Base-by-base conservation (phyloP, 2,329 filamentous ascomycete genomes). In the Emmonsiellopsis sp. region DNA sequence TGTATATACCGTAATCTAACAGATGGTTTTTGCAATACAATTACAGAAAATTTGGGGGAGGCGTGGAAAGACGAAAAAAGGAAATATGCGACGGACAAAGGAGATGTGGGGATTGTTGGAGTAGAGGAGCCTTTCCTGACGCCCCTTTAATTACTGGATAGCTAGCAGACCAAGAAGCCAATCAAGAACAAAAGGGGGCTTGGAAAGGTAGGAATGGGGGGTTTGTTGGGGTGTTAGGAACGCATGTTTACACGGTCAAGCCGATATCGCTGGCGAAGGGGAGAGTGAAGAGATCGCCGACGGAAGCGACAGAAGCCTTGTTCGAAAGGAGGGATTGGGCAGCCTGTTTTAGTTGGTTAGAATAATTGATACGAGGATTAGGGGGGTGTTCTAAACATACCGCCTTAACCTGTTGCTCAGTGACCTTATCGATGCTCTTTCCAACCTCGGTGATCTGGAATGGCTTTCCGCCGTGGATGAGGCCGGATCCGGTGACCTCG, bases 251-350 rank as follows among this genome's bases (percentile, higher is more conserved):
- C 81, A 95, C 89, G 71, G 85, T 88, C 69, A 98, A 82, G 64
- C 92, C 94, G 71, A 98, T 79, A 69, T 98, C 93, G 75, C 91
- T 88, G 61, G 90, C 93, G 69, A 86, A 98, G 54, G 93, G 93
- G 68, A 98, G 83, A 65, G 86, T 81, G 73, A 88, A 86, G 64
- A 98, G 81, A 71, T 98, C 93, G 71, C 93, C 93, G 58, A 97
- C 90, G 55, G 88, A 80, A 58, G 89, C 86, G 58, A 96, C 87
- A 52, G 88, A 86, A 50, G 92, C 91, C 81, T 91, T 97, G 73
- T 83, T 84, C 61, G 91, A 86, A 60, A 97, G 78, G 63, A 96
- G 80, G 68, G 85, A 78, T 80, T 95, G 94, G 67, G 91, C 91
- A 67, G 86, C 83, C 91, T 97, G 67, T 39, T 52, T 56, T 49